Base-by-base conservation (phyloP, 768 basidiomycete genomes). In the Hypholoma fasciculare region DNA sequence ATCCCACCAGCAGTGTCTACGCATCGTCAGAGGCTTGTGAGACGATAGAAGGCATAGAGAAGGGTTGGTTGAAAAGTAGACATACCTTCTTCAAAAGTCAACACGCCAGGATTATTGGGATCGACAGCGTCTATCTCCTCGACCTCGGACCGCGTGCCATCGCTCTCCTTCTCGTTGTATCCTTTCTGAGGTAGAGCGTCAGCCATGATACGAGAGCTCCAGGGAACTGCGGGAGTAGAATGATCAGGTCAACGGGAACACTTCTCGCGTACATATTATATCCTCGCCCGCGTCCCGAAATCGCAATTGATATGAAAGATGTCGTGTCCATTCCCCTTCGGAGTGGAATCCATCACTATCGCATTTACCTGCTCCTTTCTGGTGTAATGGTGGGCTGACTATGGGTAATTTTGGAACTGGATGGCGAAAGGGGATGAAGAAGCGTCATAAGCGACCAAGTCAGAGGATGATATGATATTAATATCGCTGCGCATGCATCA, bases 1-100 rank as follows among this genome's bases (percentile, higher is more conserved):
- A 85, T 82, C 7, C 84, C 84, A 19, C 83, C 84, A 4, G 80
- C 80, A 3, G 77, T 70, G 59, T 77, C 83, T 82, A 19, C 17
- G 2, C 13, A 16, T 12, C 14, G 30, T 34, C 30, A 34, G 30
- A 34, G 52, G n/a, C 40, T 42, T 19, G 9, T 54, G 7, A 54
- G 20, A n/a, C 20, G 13, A 30, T 44, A 23, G 19, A 7, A 19
- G n/a, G 7, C 16, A 27, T 42, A 38, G 11, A 43, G 23, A 23
- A 4, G 17, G n/a, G 52, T 14, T 26, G 17, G 20, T 17, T 27
- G 20, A 11, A 16, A 27, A 30, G 26, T 13, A 27, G n/a, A 38
- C 54, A 23, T 19, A 79, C 82, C 79, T 74, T 85, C 84, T 44
- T 81, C 80, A 43, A 81, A 75, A 0, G 79, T 75, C 51, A 83